Base-by-base conservation (phyloP, 176 grass and related monocot genomes). In the Poa pratensis region DNA sequence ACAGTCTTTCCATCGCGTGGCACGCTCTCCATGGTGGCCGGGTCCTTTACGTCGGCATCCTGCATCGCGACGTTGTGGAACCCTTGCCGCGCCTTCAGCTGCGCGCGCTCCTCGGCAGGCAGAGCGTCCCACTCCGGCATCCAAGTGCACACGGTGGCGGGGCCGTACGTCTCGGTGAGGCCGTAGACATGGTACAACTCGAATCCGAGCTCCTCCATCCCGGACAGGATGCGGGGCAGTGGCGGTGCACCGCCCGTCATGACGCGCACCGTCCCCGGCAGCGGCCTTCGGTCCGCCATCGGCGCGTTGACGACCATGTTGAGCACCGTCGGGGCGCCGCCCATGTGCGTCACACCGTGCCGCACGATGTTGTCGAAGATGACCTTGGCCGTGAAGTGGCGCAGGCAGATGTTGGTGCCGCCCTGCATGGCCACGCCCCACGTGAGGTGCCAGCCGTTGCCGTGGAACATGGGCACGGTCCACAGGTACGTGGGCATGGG, bases 391-490 rank as follows among this genome's bases (percentile, higher is more conserved):
- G 84, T 84, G 64, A 87, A 82, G 57, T 83, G 66, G 39, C 74
- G 77, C 7, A 90, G 39, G 85, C 88, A 90, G 5, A 93, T 6
- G 73, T 86, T 93, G 20, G 91, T 86, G 82, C 91, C 91, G 22
- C 91, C 88, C 82, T 86, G 88, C 76, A 84, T 73, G 7, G 91
- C 88, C 14, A 88, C 40, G 20, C 73, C 91, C 88, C 91, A 93
- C 5, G 79, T 16, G 2, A 93, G 52, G 85, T 75, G 26, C 91
- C 88, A 93, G 5, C 88, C 91, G 18, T 93, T 93, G 85, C 88
- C 70, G 50, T 93, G 91, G 85, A 87, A 93, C 82, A 93, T 88
- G 7, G 91, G 91, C 82, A 90, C 85, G 0, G 88, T 93, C 91
- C 91, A 93, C 1, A 86, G 74, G 79, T 88, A 88, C 20, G 34